Evolutionary conservation across 164 flowering plant species (phyloP).

Genomic region (Amborella trichopoda): DNA sequence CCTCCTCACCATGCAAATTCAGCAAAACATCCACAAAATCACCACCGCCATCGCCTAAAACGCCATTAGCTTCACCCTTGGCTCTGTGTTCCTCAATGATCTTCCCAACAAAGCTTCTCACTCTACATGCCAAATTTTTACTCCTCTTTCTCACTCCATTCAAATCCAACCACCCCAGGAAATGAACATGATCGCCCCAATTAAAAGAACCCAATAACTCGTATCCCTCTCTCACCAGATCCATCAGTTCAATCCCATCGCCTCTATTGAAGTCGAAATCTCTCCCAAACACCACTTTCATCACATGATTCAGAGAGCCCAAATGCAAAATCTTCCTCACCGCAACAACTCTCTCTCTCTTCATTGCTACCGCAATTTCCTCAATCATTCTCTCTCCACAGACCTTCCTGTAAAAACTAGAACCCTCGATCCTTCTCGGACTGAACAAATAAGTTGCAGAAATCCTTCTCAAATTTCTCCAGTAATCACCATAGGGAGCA

Average conservation of each 20-base stretch:
- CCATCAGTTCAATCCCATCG: constrained; percentile 19
- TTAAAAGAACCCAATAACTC: constrained; percentile 34
- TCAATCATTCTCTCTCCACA: constrained; percentile 15
- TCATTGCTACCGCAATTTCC: constrained; percentile 9
- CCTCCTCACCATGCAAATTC: constrained; percentile 30
- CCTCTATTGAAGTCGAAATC: constrained; percentile 15
- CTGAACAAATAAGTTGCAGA: constrained; percentile 38
- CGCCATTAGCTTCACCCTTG: constrained; percentile 1
- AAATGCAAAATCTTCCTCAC: constrained; percentile 22
- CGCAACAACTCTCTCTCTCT: constrained; percentile 8
- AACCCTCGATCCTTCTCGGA: constrained; percentile 26
- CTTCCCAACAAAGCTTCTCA: constrained; percentile 24
- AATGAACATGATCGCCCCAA: constrained; percentile 36
- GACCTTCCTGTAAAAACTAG: constrained; percentile 13
- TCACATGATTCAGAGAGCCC: constrained; percentile 33
- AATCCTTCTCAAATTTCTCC: constrained; percentile 46
- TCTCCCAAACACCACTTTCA: constrained; percentile 37
- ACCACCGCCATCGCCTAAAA: constrained; percentile 4
- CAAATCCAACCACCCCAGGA: constrained; percentile 25
- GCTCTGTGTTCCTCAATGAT: constrained; percentile 26
- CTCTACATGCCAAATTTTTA: constrained; percentile 13
- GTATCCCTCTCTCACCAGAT: constrained; percentile 40
- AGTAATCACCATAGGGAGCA: constrained; percentile 49
- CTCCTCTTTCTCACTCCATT: constrained; percentile 26
- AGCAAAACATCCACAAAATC: constrained; percentile 24